A percentile compares a stretch with the other conserved stretches of the same genome.
Conservation (phyloP, 371 early-diverging fungal genomes). For the Circinella umbellata region DNA sequence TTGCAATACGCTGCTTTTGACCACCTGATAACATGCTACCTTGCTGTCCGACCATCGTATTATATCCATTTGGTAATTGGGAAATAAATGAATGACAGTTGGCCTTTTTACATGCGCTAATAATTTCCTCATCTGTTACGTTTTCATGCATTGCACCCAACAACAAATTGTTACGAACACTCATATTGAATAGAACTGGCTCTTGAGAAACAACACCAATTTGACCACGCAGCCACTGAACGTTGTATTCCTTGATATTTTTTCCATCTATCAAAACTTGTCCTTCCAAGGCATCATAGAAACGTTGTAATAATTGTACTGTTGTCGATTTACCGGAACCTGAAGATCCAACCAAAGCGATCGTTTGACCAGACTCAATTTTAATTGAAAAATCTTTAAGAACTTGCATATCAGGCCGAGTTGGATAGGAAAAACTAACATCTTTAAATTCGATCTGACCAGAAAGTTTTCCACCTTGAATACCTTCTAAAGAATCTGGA, state of each 20-base stretch:
- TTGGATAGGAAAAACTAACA: constrained; percentile 79
- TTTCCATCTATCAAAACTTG: constrained; percentile 68
- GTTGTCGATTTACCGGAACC: constrained; percentile 92
- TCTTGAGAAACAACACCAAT: constrained; percentile 88
- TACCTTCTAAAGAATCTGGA: constrained; percentile 56
- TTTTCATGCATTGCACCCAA: constrained; percentile 50
- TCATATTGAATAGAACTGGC: constrained; percentile 80
- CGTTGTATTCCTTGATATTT: constrained; percentile 64
- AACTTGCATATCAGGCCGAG: constrained; percentile 68
- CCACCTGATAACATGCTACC: constrained; percentile 81
- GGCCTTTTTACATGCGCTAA: constrained; percentile 63
- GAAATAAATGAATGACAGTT: constrained; percentile 75
- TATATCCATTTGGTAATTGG: constrained; percentile 72
- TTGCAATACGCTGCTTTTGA: constrained; percentile 51
- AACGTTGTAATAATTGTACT: constrained; percentile 83
- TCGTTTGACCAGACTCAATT: constrained; percentile 70
- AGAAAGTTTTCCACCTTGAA: constrained; percentile 38
- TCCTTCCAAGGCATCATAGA: constrained; percentile 77
- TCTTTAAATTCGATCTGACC: constrained; percentile 72
- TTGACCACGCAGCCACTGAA: constrained; percentile 69
- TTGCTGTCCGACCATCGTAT: constrained; percentile 70
- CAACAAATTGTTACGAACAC: constrained; percentile 78
- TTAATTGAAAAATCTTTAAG: constrained; percentile 61
- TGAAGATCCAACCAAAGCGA: constrained; percentile 78
- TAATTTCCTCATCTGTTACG: constrained; percentile 54